Conservation (phyloP, 305 asterid genomes). For the Fraxinus albicans region DNA sequence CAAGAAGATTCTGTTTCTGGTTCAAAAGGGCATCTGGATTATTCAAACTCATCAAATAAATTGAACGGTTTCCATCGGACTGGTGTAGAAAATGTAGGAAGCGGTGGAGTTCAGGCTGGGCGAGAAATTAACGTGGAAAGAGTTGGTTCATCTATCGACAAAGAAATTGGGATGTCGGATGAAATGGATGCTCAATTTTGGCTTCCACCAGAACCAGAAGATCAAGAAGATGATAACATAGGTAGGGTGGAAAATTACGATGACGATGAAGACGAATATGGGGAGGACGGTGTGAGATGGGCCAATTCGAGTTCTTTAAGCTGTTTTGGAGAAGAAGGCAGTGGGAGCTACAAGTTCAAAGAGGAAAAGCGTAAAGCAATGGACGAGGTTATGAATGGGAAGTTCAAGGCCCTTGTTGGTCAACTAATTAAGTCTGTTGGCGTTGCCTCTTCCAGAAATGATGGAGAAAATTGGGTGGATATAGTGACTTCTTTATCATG, state of each 20-base stretch:
- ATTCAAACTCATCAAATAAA: constrained; percentile 25
- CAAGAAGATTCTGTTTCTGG: constrained; percentile 43
- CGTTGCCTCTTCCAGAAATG: constrained; percentile 37
- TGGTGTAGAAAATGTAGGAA: constrained; percentile 30
- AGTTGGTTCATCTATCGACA: constrained; percentile 30
- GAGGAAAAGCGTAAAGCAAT: constrained; percentile 68
- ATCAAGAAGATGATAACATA: constrained; percentile 55
- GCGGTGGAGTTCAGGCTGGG: constrained; percentile 27
- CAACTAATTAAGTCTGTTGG: constrained; percentile 75
- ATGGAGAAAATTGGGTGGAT: constrained; percentile 71
- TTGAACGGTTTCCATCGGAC: constrained; percentile 41
- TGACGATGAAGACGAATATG: constrained; percentile 68
- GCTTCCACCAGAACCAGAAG: constrained; percentile 86
- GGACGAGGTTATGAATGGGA: constrained; percentile 72
- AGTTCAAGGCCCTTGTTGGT: constrained; percentile 68
- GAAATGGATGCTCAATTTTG: constrained; percentile 69
- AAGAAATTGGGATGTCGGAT: constrained; percentile 41
- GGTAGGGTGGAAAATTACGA: constrained; percentile 65
- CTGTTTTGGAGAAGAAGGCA: constrained; percentile 67
- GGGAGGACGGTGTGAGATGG: constrained; percentile 62
- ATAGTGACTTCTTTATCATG: constrained; percentile 78
- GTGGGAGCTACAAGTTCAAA: constrained; percentile 54
- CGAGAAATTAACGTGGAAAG: constrained; percentile 31
- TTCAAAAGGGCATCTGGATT: constrained; percentile 29
- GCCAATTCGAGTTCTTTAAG: constrained; percentile 59